These are phyloP conservation scores for Ascochyta rabiei DNA, from an alignment of 2,329 filamentous ascomycete genomes.

Conservation along the genomic window DNA sequence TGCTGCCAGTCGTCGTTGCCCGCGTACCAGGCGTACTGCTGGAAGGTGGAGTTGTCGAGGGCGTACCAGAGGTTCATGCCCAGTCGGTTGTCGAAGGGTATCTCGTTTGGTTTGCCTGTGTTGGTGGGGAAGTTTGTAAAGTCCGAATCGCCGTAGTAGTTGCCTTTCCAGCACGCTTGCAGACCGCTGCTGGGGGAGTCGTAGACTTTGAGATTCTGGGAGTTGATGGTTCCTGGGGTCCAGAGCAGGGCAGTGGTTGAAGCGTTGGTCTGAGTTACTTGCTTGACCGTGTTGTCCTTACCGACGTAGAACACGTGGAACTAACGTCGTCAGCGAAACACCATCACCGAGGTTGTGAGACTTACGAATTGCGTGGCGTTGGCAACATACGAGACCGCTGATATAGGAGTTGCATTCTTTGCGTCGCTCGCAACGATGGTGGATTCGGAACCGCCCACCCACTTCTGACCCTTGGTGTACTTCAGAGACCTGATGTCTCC, in stretches of 20 bases:
- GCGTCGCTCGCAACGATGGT: conserved; percentile 51
- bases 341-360: background rate
- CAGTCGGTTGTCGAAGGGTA: conserved; percentile 33
- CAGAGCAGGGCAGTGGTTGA: conserved; percentile 44
- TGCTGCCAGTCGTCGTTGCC: conserved; percentile 46
- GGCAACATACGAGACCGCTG: conserved; percentile 50
- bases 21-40: conserved; percentile 51
- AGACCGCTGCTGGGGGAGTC: conserved; percentile 89
- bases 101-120: conserved; percentile 31
- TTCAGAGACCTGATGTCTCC: conserved; percentile 52
- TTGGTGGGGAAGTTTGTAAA: conserved; percentile 47
- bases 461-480: conserved; percentile 43
- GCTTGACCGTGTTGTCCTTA: conserved; percentile 47
- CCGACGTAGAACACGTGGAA: conserved; percentile 53
- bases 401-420: conserved; percentile 53
- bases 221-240: conserved; percentile 55
- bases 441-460: conserved; percentile 48
- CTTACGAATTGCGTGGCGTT: conserved; percentile 47
- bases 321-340: conserved; percentile 18
- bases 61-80: conserved; percentile 56
- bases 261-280: conserved; percentile 48
- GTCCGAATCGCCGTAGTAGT: conserved; percentile 56
- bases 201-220: conserved; percentile 84
- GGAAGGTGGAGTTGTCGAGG: conserved; percentile 47
- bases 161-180: conserved; percentile 79